Evolutionary conservation across 2,329 filamentous ascomycete genomes (phyloP), one percentile per base, ranked within the genome.

Genomic region (Plenodomus biglobosus): DNA sequence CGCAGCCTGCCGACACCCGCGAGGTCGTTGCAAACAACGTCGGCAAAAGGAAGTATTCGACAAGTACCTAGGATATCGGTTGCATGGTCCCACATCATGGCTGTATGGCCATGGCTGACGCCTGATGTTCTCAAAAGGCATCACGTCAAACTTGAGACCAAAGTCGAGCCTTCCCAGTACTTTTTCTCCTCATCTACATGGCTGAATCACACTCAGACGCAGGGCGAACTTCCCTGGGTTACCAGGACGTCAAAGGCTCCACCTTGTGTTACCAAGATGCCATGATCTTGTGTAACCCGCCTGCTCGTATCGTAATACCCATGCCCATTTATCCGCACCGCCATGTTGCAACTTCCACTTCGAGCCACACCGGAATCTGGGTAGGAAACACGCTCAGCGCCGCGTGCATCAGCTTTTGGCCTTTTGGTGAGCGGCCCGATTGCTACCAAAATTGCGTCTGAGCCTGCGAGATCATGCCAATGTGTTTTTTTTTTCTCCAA

Each of bases 201-300:
- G 27, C 3, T 32, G 27, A 32, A 8, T 24, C 22, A 24, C 22
- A 6, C 27, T 32, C 27, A 32, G 27, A 32, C 27, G 27, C 27
- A 32, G 27, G 27, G 27, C 27, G 27, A 32, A 11, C 27, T 15
- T 32, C 8, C 27, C 15, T 32, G 27, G 27, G 27, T 32, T 3
- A 32, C 27, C 27, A 32, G 27, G 27, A 32, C 27, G 27, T 44
- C 32, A 42, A 37, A 17, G 42, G 40, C 41, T 52, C 46, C 46
- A 38, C 53, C 27, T 22, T 35, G 35, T 11, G 41, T 35, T 35
- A 30, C 42, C 24, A 20, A 16, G 30, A 39, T 22, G 46, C 43
- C 48, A 51, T 35, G 32, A 21, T 39, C 41, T 44, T 30, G 19
- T 43, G 39, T 55, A 50, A 48, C 46, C 42, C 42, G n/a, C 21